A percentile compares a stretch with the other conserved stretches of the same genome.
Conservation (phyloP, 257 asterid species). For the Solanum lycopersicoides region DNA sequence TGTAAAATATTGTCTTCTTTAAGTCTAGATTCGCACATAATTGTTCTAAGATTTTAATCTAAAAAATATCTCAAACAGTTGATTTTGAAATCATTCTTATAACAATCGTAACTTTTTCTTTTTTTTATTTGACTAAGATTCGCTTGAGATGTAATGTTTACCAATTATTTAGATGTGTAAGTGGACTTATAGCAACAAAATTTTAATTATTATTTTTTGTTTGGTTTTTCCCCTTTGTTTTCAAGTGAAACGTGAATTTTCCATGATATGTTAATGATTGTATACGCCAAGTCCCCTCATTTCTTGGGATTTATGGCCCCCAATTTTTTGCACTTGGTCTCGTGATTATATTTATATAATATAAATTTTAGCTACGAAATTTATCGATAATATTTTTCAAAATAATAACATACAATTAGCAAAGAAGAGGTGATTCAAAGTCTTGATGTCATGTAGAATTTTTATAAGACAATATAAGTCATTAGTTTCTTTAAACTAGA, state of each 20-base stretch:
- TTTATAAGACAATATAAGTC: too few relatives aligned
- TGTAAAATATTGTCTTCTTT: background rate
- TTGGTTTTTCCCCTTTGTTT: background rate
- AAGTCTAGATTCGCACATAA: fast-evolving
- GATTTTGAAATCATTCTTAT: background rate
- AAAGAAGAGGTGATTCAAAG: background rate
- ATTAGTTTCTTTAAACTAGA: background rate
- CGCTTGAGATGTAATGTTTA: background rate
- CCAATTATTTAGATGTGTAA: too few relatives aligned
- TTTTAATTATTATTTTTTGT: too few relatives aligned
- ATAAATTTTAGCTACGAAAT: background rate
- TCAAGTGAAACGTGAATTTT: background rate
- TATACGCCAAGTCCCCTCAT: background rate
- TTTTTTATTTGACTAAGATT: too few relatives aligned
- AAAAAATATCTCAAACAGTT: background rate
- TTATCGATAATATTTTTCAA: background rate
- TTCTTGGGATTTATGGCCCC: background rate
- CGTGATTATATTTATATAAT: background rate
- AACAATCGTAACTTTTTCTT: too few relatives aligned
- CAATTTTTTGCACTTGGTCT: background rate
- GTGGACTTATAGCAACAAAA: too few relatives aligned
- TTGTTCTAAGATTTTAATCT: background rate
- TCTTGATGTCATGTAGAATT: background rate
- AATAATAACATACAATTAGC: background rate
- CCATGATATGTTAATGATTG: background rate